Evolutionary conservation across 345 rosid species (phyloP).

Genomic region (Salix koriyanagi): DNA sequence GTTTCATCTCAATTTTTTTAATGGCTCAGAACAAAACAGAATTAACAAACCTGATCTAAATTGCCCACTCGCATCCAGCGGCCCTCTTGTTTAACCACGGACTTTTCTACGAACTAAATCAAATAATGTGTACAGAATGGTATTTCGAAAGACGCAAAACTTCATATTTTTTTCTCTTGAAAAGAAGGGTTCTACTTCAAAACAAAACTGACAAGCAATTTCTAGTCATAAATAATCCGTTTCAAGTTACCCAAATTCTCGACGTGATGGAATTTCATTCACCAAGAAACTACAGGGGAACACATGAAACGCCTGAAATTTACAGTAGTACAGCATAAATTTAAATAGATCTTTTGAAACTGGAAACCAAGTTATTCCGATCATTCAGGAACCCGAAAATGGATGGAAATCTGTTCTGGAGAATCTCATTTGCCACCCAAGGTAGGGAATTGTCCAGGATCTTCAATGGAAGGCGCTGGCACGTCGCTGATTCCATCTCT

Average conservation of each 20-base stretch:
- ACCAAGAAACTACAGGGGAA: slow-evolving; percentile 13
- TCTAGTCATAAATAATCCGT: slow-evolving; percentile 13
- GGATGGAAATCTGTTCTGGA: slow-evolving; percentile 10
- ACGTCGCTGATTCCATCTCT: slow-evolving; percentile 23
- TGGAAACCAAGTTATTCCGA: slow-evolving; percentile 37
- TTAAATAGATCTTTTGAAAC: slow-evolving; percentile 16
- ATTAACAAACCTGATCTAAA: no score
- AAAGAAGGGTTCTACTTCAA: background rate
- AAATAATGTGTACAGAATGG: no score
- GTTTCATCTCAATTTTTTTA: no score
- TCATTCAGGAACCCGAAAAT: slow-evolving; percentile 33
- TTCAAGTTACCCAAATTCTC: slow-evolving; percentile 21
- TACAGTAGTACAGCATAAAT: slow-evolving; percentile 31
- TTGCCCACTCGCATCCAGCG: no score
- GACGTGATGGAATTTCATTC: slow-evolving; percentile 12
- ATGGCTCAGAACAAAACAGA: no score
- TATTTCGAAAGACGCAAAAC: background rate
- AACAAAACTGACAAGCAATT: slow-evolving; percentile 19
- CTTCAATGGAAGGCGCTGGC: slow-evolving; percentile 55
- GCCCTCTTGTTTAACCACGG: no score
- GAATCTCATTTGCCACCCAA: slow-evolving; percentile 53
- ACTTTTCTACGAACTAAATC: no score
- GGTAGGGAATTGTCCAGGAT: slow-evolving; percentile 66
- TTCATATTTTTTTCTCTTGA: background rate
- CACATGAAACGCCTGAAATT: slow-evolving; percentile 26